These are phyloP conservation scores for Astrocystis sublimbata DNA, from an alignment of 495 filamentous ascomycete genomes.

Conservation along the genomic window DNA sequence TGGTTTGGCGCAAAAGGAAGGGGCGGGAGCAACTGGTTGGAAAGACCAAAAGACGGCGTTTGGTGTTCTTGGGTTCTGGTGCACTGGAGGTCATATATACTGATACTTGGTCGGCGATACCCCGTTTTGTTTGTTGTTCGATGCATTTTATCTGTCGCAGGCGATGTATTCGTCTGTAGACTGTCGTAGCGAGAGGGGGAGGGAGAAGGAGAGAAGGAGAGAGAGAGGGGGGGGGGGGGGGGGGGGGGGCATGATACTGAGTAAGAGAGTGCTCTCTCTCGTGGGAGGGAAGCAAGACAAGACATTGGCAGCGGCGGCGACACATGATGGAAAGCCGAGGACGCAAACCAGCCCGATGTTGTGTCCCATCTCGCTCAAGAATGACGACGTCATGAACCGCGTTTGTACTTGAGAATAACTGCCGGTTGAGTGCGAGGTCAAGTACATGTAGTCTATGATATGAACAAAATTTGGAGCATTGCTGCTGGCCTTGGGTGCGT, in stretches of 20 bases:
- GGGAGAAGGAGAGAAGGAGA: no score
- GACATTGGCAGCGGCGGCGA: not conserved
- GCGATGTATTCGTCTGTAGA: not conserved
- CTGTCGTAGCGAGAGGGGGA: not conserved
- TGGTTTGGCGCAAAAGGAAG: conserved; percentile 18
- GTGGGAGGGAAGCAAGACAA: no score
- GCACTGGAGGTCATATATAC: conserved; percentile 7
- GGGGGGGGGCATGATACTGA: no score
- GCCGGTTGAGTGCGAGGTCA: not conserved
- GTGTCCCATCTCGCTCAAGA: not conserved
- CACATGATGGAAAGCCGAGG: not conserved
- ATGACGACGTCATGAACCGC: not conserved
- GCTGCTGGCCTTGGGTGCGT: not conserved
- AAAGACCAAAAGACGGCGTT: conserved; percentile 14
- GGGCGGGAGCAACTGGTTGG: conserved; percentile 7
- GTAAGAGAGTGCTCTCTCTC: no score
- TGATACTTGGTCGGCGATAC: conserved; percentile 15
- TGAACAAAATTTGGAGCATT: not conserved
- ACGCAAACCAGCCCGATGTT: not conserved
- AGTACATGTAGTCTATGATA: no score
- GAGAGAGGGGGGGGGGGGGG: no score
- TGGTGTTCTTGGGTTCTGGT: conserved; percentile 5
- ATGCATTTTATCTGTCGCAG: conserved; percentile 2
- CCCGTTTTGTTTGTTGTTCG: conserved; percentile 8
- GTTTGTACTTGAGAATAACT: not conserved